phyloP scores from a whole-genome alignment of 352 stramenopile species.

The Plasmopara muralis region DNA sequence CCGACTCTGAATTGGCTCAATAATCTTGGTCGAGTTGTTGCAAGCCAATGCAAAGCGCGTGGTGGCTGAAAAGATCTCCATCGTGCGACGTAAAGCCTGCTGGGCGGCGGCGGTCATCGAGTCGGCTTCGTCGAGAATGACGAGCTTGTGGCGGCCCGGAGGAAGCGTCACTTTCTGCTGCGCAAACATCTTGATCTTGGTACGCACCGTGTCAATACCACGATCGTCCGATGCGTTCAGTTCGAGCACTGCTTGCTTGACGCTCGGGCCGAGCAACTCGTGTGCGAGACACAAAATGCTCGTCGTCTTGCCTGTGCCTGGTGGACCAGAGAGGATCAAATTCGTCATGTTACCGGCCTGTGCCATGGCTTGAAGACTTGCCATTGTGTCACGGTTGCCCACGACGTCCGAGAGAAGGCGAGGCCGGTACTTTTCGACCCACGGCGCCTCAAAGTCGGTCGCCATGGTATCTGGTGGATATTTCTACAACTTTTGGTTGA shows the following conservation, averaged over 20 bases:
- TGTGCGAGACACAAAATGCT: conserved; percentile 88
- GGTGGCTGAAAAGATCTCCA: conserved; percentile 98
- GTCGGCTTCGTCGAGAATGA: conserved; percentile 99
- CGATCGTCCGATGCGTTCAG: conserved; percentile 98
- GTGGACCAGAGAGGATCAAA: conserved; percentile 94
- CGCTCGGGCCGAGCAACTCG: conserved; percentile 75
- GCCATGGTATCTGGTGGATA: too few species aligned
- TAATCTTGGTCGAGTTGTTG: conserved; percentile 99
- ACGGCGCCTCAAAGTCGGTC: conserved; percentile 88
- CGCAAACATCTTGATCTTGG: conserved; percentile 99
- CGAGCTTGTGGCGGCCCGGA: conserved; percentile 93
- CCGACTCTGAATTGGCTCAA: conserved; percentile 98
- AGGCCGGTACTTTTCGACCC: conserved; percentile 99
- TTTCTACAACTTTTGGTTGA: too few species aligned
- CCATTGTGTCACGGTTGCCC: conserved; percentile 96
- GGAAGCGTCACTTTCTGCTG: conserved; percentile 96
- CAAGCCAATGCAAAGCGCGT: conserved; percentile 98
- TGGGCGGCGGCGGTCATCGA: conserved; percentile 97
- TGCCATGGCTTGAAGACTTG: conserved; percentile 92
- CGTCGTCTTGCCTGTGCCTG: conserved; percentile 92
- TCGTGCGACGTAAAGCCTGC: conserved; percentile 96
- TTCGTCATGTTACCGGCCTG: conserved; percentile 98
- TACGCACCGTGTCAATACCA: conserved; percentile 86
- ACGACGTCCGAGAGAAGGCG: conserved; percentile 90
- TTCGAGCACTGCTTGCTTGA: conserved; percentile 93